Evolutionary conservation across 2,329 filamentous ascomycete genomes (phyloP).

Genomic region (Fusarium denticulatum): DNA sequence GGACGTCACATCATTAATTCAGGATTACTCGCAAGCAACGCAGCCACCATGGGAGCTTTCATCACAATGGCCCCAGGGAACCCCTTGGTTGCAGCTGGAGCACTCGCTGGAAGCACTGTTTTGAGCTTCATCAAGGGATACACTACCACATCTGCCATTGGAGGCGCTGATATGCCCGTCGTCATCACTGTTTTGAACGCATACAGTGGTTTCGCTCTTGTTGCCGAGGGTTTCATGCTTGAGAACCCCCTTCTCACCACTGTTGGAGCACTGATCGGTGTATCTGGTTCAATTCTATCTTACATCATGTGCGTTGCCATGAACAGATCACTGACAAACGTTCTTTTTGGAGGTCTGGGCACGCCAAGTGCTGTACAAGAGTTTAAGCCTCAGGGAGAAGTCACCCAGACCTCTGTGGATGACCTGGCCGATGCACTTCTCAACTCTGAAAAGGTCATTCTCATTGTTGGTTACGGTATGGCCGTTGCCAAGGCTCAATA

Average conservation of each 20-base stretch:
- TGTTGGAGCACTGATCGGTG: constrained; percentile 86
- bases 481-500: constrained; percentile 94
- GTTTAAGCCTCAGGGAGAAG: constrained; percentile 81
- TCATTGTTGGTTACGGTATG: constrained; percentile 94
- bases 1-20: constrained; percentile 81
- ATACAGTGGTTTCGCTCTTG: constrained; percentile 89
- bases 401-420: constrained; percentile 81
- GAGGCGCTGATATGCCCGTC: constrained; percentile 93
- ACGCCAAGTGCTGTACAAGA: constrained; percentile 67
- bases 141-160: constrained; percentile 88
- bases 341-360: constrained; percentile 85
- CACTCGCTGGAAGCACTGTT: constrained; percentile 77
- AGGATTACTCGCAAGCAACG: constrained; percentile 77
- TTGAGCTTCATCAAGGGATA: constrained; percentile 88
- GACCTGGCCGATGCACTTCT: constrained; percentile 81
- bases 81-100: constrained; percentile 80
- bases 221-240: constrained; percentile 92
- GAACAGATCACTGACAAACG: constrained; percentile 90
- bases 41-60: constrained; percentile 86
- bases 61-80: constrained; percentile 83
- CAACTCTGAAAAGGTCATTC: constrained; percentile 85
- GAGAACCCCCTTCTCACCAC: constrained; percentile 87
- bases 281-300: constrained; percentile 87
- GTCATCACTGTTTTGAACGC: constrained; percentile 92
- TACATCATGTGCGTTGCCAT: constrained; percentile 91